Evolutionary conservation across 495 filamentous ascomycete genomes (phyloP).

Genomic region (Talaromyces wortmannii): DNA sequence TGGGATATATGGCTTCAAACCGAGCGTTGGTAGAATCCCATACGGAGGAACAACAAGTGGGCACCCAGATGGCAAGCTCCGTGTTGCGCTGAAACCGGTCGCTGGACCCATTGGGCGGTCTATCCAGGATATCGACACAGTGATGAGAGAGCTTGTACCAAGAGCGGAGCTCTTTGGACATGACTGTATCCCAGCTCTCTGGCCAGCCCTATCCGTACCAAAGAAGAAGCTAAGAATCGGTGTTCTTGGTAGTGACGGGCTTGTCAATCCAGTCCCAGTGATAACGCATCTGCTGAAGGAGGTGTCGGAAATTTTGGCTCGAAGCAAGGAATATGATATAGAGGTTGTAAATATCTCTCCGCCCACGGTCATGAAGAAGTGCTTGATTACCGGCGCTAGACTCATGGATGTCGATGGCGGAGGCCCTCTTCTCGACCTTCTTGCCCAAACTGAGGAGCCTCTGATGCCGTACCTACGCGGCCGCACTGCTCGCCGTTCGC

Average conservation of each 20-base stretch:
- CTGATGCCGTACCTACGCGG: conserved; percentile 52
- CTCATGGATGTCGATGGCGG: conserved; percentile 52
- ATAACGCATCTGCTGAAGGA: conserved; percentile 46
- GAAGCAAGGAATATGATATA: conserved; percentile 26
- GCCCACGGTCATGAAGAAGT: conserved; percentile 38
- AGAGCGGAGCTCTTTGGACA: conserved; percentile 36
- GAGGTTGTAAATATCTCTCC: conserved; percentile 48
- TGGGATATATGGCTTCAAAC: conserved; percentile 59
- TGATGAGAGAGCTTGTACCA: conserved; percentile 45
- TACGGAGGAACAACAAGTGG: conserved; percentile 63
- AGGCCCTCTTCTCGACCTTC: conserved; percentile 42
- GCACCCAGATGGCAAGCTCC: conserved; percentile 18
- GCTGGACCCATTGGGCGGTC: conserved; percentile 44
- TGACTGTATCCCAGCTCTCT: conserved; percentile 44
- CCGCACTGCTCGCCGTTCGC: conserved; percentile 34
- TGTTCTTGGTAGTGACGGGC: conserved; percentile 48
- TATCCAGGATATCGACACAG: conserved; percentile 35
- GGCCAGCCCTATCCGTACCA: conserved; percentile 16
- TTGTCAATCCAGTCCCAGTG: conserved; percentile 53
- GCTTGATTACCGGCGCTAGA: conserved; percentile 47
- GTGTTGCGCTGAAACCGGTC: conserved; percentile 35
- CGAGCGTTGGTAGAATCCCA: conserved; percentile 53
- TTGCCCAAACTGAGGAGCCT: conserved; percentile 47
- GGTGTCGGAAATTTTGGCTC: conserved; percentile 33
- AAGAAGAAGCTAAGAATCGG: conserved; percentile 42